These are phyloP conservation scores for Helianthus annuus DNA, from an alignment of 129 eudicot genomes.

Conservation along the genomic window HanXRQr2.0-SUNRISE NC_035435.2:174440124-174440623, in stretches of 20 bases:
- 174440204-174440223: too few species aligned
- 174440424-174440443: constrained; percentile 90
- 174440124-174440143: too few species aligned
- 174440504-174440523: neutral
- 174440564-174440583: constrained; percentile 61
- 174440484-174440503: neutral
- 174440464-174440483: constrained; percentile 37
- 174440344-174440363: neutral
- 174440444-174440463: constrained; percentile 64
- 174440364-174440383: constrained; percentile 90
- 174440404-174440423: constrained; percentile 86
- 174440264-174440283: too few species aligned
- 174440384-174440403: constrained; percentile 80
- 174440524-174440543: too few species aligned
- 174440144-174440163: too few species aligned
- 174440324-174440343: too few species aligned
- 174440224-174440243: too few species aligned
- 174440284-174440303: too few species aligned
- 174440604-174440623: constrained; percentile 87
- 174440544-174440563: neutral
- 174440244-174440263: too few species aligned
- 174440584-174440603: constrained; percentile 64
- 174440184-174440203: too few species aligned
- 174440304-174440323: too few species aligned
- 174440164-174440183: too few species aligned